A percentile compares a stretch with the other conserved stretches of the same genome.
phyloP scores from a whole-genome alignment of 192 early-diverging fungal genomes.

The Piromyces finnis region DNA sequence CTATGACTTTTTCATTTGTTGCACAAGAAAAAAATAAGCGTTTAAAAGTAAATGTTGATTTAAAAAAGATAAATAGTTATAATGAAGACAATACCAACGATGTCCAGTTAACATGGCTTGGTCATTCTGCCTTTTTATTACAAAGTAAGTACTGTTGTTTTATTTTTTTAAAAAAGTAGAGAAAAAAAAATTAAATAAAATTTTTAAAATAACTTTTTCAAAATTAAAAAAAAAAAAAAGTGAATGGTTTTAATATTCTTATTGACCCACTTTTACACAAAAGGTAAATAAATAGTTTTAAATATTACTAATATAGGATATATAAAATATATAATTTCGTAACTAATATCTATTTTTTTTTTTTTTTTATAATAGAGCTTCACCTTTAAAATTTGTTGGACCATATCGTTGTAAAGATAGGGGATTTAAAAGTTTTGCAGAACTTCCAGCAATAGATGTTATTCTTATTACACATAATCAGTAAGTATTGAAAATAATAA shows the following conservation, averaged over 20 bases:
- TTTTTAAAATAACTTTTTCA: too few relatives aligned
- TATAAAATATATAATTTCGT: neutral
- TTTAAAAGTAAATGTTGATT: neutral
- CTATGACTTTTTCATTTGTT: neutral
- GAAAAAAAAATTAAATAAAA: too few relatives aligned
- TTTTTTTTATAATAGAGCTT: too few relatives aligned
- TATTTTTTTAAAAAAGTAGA: too few relatives aligned
- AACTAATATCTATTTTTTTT: neutral
- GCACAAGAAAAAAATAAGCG: neutral
- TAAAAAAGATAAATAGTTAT: neutral
- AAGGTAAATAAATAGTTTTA: conserved; percentile 16
- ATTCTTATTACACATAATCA: conserved; percentile 74
- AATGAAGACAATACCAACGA: neutral
- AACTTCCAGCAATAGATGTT: conserved; percentile 48
- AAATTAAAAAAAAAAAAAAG: neutral
- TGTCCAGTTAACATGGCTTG: conserved; percentile 36
- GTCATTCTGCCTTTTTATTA: conserved; percentile 44
- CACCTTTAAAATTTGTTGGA: too few relatives aligned
- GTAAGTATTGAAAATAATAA: neutral
- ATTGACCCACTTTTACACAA: conserved; percentile 59
- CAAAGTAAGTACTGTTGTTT: conserved; percentile 21
- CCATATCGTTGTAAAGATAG: too few relatives aligned
- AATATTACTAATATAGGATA: neutral
- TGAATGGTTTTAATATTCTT: conserved; percentile 36
- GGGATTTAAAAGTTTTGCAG: conserved; percentile 4